A percentile compares a stretch with the other conserved stretches of the same genome.
These are phyloP conservation scores for Bifiguratus adelaidae DNA, from an alignment of 192 early-diverging fungal genomes.

Conservation along the genomic window DNA sequence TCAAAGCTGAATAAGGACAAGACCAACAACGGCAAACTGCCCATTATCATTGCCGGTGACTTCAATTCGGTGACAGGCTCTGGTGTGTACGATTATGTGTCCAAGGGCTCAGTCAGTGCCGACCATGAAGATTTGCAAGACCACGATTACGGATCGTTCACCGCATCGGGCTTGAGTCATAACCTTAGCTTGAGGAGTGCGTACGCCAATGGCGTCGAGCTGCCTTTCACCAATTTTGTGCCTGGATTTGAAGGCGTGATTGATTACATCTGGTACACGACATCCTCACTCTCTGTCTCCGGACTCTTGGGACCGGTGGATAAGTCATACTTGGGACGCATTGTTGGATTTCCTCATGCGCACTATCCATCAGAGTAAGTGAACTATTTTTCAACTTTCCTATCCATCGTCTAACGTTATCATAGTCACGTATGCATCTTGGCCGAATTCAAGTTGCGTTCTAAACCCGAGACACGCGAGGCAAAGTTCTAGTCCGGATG, in stretches of 20 bases:
- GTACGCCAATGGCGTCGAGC: slow-evolving; percentile 59
- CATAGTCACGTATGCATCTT: slow-evolving; percentile 54
- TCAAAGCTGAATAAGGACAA: slow-evolving; percentile 61
- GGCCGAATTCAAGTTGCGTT: slow-evolving; percentile 64
- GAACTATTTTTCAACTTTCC: background rate
- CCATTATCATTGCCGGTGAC: slow-evolving; percentile 84
- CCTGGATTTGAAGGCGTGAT: slow-evolving; percentile 80
- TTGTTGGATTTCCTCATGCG: slow-evolving; percentile 89
- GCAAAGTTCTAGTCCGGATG: too few species aligned
- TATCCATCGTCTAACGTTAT: background rate
- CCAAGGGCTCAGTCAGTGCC: slow-evolving; percentile 60
- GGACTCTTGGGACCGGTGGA: slow-evolving; percentile 79
- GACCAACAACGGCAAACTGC: slow-evolving; percentile 26
- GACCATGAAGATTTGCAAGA: slow-evolving; percentile 78
- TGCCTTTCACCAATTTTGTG: slow-evolving; percentile 90
- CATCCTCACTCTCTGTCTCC: slow-evolving; percentile 58
- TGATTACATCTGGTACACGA: slow-evolving; percentile 92
- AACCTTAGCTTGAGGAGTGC: slow-evolving; percentile 72
- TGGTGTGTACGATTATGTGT: slow-evolving; percentile 88
- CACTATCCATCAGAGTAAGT: slow-evolving; percentile 73
- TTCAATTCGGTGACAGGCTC: slow-evolving; percentile 86
- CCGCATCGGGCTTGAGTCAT: slow-evolving; percentile 74
- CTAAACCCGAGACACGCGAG: slow-evolving; percentile 16
- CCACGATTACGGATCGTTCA: slow-evolving; percentile 79
- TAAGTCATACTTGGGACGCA: slow-evolving; percentile 58